Evolutionary conservation across 2,329 filamentous ascomycete genomes (phyloP), one percentile per base, ranked within the genome.

Genomic region (Biscogniauxia sp.): DNA sequence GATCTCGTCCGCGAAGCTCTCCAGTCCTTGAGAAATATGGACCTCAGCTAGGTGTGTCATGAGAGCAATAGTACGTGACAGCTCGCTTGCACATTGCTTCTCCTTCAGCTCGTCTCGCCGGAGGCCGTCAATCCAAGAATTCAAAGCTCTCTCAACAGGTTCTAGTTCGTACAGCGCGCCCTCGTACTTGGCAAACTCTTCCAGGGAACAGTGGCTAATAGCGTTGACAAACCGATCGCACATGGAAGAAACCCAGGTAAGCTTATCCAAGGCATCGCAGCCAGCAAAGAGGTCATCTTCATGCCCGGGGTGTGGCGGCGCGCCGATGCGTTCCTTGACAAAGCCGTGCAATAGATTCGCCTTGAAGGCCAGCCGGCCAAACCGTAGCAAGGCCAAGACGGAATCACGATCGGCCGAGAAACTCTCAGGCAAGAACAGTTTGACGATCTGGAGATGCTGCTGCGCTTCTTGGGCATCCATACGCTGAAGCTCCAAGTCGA

Each of bases 361-460:
- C 79, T 98, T 99, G 82, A 96, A 97, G 0, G 86, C 87, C 54
- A 98, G 84, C 52, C 94, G 85, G 73, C 91, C 93, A 81, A 97
- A 96, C 8, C 93, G 85, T 58, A 99, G 83, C 56, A 97, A 83
- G 5, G 94, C 92, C 32, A 95, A 82, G n/a, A 98, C 88, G 0
- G 94, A 95, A 71, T 96, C 91, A 62, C 88, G 85, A 66, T 97
- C 93, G 19, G 85, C 79, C 67, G 90, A 88, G 73, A 92, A 97
- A 20, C 85, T 89, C 63, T 96, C 93, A 0, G 93, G 93, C 52
- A 97, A 79, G 80, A 97, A 98, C 11, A 95, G 78, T 75, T 93
- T 91, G 66, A 97, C 85, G 68, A 99, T 97, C 19, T 88, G 86
- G 26, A 99, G 83, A 70, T 98, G 93, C 72, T 97, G 91, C 49